phyloP scores from a whole-genome alignment of 164 flowering plant species.

The Aristolochia contorta region DNA sequence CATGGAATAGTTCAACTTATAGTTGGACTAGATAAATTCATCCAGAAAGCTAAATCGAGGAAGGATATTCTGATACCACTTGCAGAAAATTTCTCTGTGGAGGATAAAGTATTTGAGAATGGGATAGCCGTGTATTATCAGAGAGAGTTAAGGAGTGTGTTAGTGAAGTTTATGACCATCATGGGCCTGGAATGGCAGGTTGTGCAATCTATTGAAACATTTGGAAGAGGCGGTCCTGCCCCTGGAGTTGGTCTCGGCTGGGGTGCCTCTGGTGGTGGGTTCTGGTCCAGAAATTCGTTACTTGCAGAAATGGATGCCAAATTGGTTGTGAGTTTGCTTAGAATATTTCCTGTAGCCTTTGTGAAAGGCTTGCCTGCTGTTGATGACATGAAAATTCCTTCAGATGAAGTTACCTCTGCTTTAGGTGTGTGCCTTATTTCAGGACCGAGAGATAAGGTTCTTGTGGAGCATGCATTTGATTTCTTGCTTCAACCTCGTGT shows the following conservation, averaged over 20 bases:
- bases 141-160: constrained; percentile 31
- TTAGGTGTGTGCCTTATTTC: constrained; percentile 34
- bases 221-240: constrained; percentile 94
- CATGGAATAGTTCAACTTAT: constrained; percentile 40
- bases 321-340: constrained; percentile 46
- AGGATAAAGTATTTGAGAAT: constrained; percentile 41
- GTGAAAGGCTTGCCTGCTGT: constrained; percentile 7
- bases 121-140: constrained; percentile 41
- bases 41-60: constrained; percentile 32
- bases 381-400: constrained; percentile 24
- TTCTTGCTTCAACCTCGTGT: constrained; percentile 44
- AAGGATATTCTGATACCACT: constrained; percentile 7
- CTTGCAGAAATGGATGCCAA: constrained; percentile 52
- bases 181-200: constrained; percentile 37
- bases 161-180: constrained; percentile 25
- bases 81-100: constrained; percentile 18
- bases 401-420: constrained; percentile 34
- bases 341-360: constrained; percentile 19
- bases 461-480: constrained; percentile 47
- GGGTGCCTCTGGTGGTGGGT: constrained; percentile 91
- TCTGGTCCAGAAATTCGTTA: constrained; percentile 58
- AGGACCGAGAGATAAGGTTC: constrained; percentile 52
- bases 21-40: constrained; percentile 38
- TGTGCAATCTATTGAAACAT: constrained; percentile 49
- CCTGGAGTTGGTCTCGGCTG: constrained; percentile 94